Evolutionary conservation across 495 filamentous ascomycete species (phyloP).

Genomic region (Penicillium steckii): DNA sequence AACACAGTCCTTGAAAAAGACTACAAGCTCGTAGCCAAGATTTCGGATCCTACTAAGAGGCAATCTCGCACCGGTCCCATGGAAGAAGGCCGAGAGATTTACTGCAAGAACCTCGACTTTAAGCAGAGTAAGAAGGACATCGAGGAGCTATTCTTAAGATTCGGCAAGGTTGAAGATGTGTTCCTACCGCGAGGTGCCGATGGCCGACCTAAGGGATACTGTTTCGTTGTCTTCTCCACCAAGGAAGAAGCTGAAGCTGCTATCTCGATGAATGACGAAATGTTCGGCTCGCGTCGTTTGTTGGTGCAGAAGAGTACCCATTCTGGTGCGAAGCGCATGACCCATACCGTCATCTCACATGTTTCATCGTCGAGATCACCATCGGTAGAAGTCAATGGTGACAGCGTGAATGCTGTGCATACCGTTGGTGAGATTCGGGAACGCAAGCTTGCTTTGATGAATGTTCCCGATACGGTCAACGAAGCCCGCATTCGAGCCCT

Average conservation of each 20-base stretch:
- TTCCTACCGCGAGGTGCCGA: slow-evolving; percentile 62
- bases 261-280: slow-evolving; percentile 66
- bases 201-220: slow-evolving; percentile 68
- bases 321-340: slow-evolving; percentile 45
- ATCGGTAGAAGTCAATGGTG: slow-evolving; percentile 38
- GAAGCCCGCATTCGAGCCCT: slow-evolving; percentile 59
- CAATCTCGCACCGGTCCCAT: slow-evolving; percentile 79
- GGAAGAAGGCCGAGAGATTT: slow-evolving; percentile 83
- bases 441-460: slow-evolving; percentile 58
- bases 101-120: slow-evolving; percentile 70
- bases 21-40: slow-evolving; percentile 69
- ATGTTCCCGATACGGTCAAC: slow-evolving; percentile 65
- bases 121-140: slow-evolving; percentile 66
- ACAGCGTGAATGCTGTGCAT: slow-evolving; percentile 21
- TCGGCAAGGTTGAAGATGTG: slow-evolving; percentile 69
- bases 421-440: slow-evolving; percentile 41
- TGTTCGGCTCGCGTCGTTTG: slow-evolving; percentile 66
- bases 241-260: slow-evolving; percentile 72
- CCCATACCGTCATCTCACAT: slow-evolving; percentile 40
- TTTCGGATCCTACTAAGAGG: slow-evolving; percentile 77
- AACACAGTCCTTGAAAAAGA: slow-evolving; percentile 63
- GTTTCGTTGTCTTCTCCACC: slow-evolving; percentile 71
- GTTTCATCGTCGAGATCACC: slow-evolving; percentile 36
- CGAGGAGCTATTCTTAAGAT: slow-evolving; percentile 65
- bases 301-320: slow-evolving; percentile 62